A percentile compares a stretch with the other conserved stretches of the same genome.
Evolutionary conservation across 805 yeast species (phyloP).

Genomic region (Saccharomyces mikatae): DNA sequence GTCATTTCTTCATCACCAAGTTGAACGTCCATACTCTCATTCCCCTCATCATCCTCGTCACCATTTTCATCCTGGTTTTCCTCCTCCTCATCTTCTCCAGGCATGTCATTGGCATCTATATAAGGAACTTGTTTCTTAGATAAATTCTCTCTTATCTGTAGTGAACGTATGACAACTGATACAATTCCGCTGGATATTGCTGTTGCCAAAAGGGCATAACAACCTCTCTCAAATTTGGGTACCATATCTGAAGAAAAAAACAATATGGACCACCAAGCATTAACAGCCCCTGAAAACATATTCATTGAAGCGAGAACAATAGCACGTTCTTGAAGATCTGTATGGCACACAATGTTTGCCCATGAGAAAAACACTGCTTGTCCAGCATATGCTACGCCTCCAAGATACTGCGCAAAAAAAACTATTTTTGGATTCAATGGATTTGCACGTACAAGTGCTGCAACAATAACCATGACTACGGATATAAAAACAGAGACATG

Average conservation of each 20-base stretch:
- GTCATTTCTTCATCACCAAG: neutral
- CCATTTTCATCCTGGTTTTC: conserved; percentile 16
- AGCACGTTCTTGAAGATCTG: conserved; percentile 57
- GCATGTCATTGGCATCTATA: conserved; percentile 23
- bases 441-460: conserved; percentile 39
- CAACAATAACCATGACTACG: conserved; percentile 35
- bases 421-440: conserved; percentile 35
- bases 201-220: conserved; percentile 51
- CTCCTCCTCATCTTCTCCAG: conserved; percentile 13
- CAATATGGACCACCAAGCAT: conserved; percentile 56
- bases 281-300: conserved; percentile 54
- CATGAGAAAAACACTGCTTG: conserved; percentile 56
- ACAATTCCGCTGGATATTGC: conserved; percentile 36
- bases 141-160: conserved; percentile 27
- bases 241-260: conserved; percentile 46
- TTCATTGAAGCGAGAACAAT: conserved; percentile 59
- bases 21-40: neutral
- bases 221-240: conserved; percentile 45
- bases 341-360: conserved; percentile 52
- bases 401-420: conserved; percentile 48
- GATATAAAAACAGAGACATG: conserved; percentile 42
- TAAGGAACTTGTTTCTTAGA: conserved; percentile 17
- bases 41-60: conserved; percentile 7
- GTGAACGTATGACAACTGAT: conserved; percentile 35
- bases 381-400: conserved; percentile 50